Base-by-base conservation (phyloP, 2,329 filamentous ascomycete genomes). In the Peltaster fructicola region DNA sequence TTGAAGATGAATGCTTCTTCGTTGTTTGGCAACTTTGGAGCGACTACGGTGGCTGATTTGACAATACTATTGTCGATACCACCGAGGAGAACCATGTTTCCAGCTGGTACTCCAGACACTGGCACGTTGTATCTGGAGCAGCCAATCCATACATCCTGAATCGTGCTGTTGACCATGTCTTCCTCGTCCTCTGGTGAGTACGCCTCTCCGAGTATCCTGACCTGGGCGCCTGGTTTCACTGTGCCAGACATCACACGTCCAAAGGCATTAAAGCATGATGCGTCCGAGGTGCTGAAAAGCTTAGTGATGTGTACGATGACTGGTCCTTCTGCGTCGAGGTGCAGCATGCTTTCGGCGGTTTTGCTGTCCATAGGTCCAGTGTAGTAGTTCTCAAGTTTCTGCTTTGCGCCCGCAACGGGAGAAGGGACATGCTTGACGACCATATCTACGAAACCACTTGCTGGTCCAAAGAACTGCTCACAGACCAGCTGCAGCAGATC, bases 11-110 rank as follows among this genome's bases (percentile, higher is more conserved):
- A 90, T 0, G 80, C 82, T 33, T 91, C 82, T 50, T 95, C 85
- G 22, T 88, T 71, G 25, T 90, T 75, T 14, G 81, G 75, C 6
- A 92, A 63, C 36, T 72, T 75, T 18, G 71, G 68, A 2, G 81
- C 70, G 15, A 98, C 71, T 23, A 98, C 64, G 0, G 88, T 98
- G 6, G 88, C 88, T 3, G 82, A 85, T 54, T 98, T 98, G 54
- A 95, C 81, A 40, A 98, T 95, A 4, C 84, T 93, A 51, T 95
- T 95, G 57, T 95, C 85, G 14, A 98, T 73, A 8, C 85, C 88
- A 27, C 78, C 73, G 9, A 98, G 63, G n/a, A 98, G 58, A 8
- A 90, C 85, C 61, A 81, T 78, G 46, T 90, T 93, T 20, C 88
- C 88, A 1, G 88, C 88, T 5, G 88, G 88, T 14, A 98, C 73